Conservation (phyloP, 2,329 filamentous ascomycete genomes). For the Parafenestella ontariensis region DNA sequence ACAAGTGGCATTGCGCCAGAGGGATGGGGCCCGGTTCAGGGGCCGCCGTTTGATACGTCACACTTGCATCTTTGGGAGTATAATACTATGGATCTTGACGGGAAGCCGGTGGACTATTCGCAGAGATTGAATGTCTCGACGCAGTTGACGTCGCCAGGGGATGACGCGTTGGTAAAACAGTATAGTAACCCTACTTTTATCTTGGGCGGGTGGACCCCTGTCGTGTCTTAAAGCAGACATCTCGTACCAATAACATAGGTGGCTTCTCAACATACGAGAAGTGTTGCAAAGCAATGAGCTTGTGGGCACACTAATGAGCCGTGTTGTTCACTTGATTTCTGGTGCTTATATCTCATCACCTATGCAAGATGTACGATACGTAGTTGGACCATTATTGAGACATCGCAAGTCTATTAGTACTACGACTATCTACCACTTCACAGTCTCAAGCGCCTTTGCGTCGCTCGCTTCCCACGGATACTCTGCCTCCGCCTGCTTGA, state of each 20-base stretch:
- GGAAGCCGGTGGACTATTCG: neutral
- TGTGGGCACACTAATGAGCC: no score
- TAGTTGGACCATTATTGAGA: neutral
- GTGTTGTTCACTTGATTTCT: no score
- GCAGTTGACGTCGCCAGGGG: neutral
- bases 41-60: neutral
- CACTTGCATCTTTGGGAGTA: conserved; percentile 6
- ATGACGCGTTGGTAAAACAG: neutral
- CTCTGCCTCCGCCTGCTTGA: conserved; percentile 42
- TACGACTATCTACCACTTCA: neutral
- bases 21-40: conserved; percentile 6
- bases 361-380: no score
- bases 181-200: neutral
- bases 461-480: conserved; percentile 53
- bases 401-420: neutral
- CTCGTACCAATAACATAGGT: no score
- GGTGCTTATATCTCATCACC: no score
- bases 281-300: no score
- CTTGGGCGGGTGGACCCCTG: neutral
- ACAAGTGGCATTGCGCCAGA: neutral
- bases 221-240: neutral
- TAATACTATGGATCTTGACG: conserved; percentile 1
- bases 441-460: conserved; percentile 31
- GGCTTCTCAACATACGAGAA: no score
- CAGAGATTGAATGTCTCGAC: conserved; percentile 1